Conservation (phyloP, 2,329 filamentous ascomycete species). For the Colletotrichum spaethianum region DNA sequence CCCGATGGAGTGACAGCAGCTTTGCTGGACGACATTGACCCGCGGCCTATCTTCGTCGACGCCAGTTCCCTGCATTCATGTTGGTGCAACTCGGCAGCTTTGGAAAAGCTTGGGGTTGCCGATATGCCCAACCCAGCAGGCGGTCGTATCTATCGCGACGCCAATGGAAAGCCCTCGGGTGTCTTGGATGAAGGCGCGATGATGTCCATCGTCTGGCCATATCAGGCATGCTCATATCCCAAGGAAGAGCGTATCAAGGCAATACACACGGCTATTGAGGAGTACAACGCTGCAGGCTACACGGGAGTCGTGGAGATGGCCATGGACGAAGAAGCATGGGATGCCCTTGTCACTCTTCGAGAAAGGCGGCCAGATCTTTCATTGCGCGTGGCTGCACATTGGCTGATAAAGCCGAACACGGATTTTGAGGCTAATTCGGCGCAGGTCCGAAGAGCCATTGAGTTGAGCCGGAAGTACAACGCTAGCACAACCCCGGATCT, state of each 20-base stretch:
- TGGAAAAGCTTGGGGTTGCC: slow-evolving; percentile 56
- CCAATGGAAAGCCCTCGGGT: slow-evolving; percentile 55
- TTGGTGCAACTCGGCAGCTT: slow-evolving; percentile 61
- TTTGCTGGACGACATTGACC: slow-evolving; percentile 60
- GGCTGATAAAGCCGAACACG: slow-evolving; percentile 56
- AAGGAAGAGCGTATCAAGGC: slow-evolving; percentile 55
- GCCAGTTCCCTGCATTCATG: slow-evolving; percentile 59
- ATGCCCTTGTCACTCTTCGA: slow-evolving; percentile 50
- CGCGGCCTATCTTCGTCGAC: slow-evolving; percentile 61
- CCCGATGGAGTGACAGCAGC: slow-evolving; percentile 54
- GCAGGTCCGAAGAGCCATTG: slow-evolving; percentile 57
- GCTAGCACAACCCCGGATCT: slow-evolving; percentile 53
- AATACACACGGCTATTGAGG: slow-evolving; percentile 54
- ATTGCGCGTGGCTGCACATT: slow-evolving; percentile 59
- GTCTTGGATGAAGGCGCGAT: slow-evolving; percentile 58
- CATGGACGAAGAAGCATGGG: slow-evolving; percentile 62
- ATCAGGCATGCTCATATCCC: slow-evolving; percentile 53
- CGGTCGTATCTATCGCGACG: slow-evolving; percentile 58
- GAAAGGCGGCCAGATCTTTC: slow-evolving; percentile 44
- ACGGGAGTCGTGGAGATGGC: slow-evolving; percentile 64
- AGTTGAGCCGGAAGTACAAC: slow-evolving; percentile 54
- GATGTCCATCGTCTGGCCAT: slow-evolving; percentile 58
- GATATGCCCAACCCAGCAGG: slow-evolving; percentile 56
- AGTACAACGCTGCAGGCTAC: slow-evolving; percentile 57
- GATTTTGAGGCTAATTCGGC: slow-evolving; percentile 50